Evolutionary conservation across 2,329 filamentous ascomycete species (phyloP).

Genomic region (Lecanicillium sp.): DNA sequence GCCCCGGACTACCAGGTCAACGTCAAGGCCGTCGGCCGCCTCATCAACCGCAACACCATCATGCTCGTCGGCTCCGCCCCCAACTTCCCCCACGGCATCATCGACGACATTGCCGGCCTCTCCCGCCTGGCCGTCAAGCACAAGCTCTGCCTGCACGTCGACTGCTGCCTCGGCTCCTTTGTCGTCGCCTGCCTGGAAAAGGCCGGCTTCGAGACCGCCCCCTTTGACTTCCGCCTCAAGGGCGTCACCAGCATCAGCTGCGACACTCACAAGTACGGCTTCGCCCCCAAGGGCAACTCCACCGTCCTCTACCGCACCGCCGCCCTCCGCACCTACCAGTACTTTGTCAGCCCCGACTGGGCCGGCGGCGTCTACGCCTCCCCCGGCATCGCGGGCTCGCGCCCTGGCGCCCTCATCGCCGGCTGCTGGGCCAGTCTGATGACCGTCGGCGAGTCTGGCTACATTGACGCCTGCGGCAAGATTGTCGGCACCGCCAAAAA

Average conservation of each 20-base stretch:
- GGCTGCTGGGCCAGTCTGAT: slow-evolving; percentile 94
- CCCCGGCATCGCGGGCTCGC: slow-evolving; percentile 82
- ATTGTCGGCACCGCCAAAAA: slow-evolving; percentile 85
- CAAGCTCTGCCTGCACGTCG: slow-evolving; percentile 84
- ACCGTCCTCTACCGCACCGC: slow-evolving; percentile 83
- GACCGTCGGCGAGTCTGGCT: slow-evolving; percentile 78
- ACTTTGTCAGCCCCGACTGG: slow-evolving; percentile 95
- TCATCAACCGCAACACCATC: slow-evolving; percentile 91
- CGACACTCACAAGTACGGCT: slow-evolving; percentile 98
- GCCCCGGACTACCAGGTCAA: slow-evolving; percentile 81
- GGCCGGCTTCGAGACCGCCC: slow-evolving; percentile 83
- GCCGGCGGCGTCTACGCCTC: slow-evolving; percentile 92
- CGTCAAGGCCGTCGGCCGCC: slow-evolving; percentile 64
- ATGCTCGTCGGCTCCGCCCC: slow-evolving; percentile 90
- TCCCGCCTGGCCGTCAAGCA: slow-evolving; percentile 75
- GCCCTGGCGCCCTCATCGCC: slow-evolving; percentile 88
- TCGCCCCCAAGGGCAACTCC: slow-evolving; percentile 95
- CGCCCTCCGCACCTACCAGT: slow-evolving; percentile 77
- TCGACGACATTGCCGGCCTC: slow-evolving; percentile 84
- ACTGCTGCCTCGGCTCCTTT: slow-evolving; percentile 96
- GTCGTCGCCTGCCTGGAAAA: slow-evolving; percentile 85
- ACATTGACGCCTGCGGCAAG: slow-evolving; percentile 75
- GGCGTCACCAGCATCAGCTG: slow-evolving; percentile 94
- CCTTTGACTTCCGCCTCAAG: slow-evolving; percentile 88
- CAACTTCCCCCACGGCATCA: slow-evolving; percentile 97